Evolutionary conservation across 495 filamentous ascomycete genomes (phyloP), one percentile per base, ranked within the genome.

Genomic region (Poronia punctata): DNA sequence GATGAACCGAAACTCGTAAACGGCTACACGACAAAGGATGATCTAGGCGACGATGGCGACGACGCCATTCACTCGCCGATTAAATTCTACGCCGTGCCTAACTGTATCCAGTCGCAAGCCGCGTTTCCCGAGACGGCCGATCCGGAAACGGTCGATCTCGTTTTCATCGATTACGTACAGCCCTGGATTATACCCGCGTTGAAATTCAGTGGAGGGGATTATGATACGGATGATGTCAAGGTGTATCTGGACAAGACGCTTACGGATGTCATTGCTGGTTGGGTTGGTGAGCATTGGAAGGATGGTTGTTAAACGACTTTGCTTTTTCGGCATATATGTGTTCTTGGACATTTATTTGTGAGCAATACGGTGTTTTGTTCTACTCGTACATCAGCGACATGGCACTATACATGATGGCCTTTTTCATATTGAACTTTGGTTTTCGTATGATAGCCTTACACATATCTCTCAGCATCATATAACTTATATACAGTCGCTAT

Each of bases 151-250:
- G 83, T 97, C 2, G 90, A 96, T 56, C 49, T 98, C 4, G 80
- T 96, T 16, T 98, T 92, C 57, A 71, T 90, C 32, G 88, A 94
- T 50, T 98, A 96, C 48, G 82, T 97, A 35, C 74, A 94, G 61
- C 74, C 74, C 25, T 86, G 82, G 70, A 66, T 96, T 35, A 53
- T 88, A 30, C 56, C 83, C 3, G 92, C 85, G 14, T 63, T 95
- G 27, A 65, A 66, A 45, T 83, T 84, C 53, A 69, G 75, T 12
- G 80, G 82, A 0, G 65, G 83, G 21, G 67, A 72, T 9, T 84
- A 84, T 42, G 55, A 52, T 15, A 61, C 60, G 18, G 64, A 73
- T 3, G 71, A 85, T 50, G 82, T 86, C 12, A 62, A 69, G 43
- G 54, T 62, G 17, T 95, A 86, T 53, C 72, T 84, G 56, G 68